Conservation (phyloP, 768 basidiomycete genomes). For the Auricularia sp. region DNA sequence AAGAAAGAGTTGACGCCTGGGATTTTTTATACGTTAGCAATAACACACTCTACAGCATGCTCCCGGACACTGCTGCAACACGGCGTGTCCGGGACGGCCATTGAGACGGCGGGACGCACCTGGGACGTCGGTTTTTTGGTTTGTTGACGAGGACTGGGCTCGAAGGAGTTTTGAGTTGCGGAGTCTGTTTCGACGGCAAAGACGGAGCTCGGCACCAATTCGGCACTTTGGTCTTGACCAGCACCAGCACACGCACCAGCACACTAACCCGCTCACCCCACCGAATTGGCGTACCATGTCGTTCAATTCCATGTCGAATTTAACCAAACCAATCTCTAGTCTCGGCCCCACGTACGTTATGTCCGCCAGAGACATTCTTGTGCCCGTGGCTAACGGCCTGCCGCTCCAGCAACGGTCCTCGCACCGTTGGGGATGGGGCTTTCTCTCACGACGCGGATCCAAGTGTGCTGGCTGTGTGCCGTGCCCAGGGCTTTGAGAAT, state of each 20-base stretch:
- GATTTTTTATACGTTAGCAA: not conserved
- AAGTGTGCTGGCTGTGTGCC: conserved; percentile 79
- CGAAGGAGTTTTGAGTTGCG: not conserved
- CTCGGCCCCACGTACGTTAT: conserved; percentile 79
- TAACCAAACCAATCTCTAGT: conserved; percentile 75
- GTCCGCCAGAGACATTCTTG: not conserved
- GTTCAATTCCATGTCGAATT: conserved; percentile 61
- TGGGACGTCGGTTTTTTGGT: not conserved
- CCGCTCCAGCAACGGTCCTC: conserved; percentile 76
- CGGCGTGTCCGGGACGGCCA: not conserved
- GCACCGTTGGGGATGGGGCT: conserved; percentile 97
- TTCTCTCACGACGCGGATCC: conserved; percentile 60
- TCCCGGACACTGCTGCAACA: too few species aligned
- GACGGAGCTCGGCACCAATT: not conserved
- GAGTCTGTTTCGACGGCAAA: not conserved
- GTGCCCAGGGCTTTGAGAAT: conserved; percentile 67
- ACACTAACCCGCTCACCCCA: conserved; percentile 22
- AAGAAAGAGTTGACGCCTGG: not conserved
- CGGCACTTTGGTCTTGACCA: not conserved
- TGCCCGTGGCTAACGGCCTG: not conserved
- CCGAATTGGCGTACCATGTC: conserved; percentile 87
- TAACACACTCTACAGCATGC: too few species aligned
- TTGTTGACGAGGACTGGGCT: not conserved
- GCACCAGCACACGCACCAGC: conserved; percentile 1
- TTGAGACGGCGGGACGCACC: not conserved